A percentile compares a stretch with the other conserved stretches of the same genome.
Evolutionary conservation across 345 rosid genomes (phyloP).

Genomic region (Salix arbutifolia): DNA sequence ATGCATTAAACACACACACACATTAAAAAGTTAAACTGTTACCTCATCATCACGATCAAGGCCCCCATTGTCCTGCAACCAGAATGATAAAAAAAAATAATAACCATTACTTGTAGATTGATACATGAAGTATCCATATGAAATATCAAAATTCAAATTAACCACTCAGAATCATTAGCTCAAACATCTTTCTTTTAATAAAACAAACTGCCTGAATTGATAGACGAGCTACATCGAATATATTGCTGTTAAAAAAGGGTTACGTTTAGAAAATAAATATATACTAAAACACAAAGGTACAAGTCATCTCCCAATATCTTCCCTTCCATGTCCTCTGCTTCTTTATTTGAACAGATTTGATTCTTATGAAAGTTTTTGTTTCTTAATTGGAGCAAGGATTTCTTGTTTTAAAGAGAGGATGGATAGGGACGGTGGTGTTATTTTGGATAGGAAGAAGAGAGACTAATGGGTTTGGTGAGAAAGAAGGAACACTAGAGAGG

Average conservation of each 20-base stretch:
- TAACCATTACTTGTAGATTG: background rate
- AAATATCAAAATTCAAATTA: background rate
- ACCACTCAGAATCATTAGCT: background rate
- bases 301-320: background rate
- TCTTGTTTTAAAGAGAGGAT: background rate
- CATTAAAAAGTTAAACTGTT: slow-evolving; percentile 1
- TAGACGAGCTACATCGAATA: background rate
- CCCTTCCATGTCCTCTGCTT: background rate
- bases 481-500: background rate
- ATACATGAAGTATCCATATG: background rate
- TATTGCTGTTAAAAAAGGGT: background rate
- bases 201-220: background rate
- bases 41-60: slow-evolving; percentile 86
- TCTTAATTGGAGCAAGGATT: background rate
- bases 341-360: background rate
- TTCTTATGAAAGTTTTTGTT: background rate
- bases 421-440: background rate
- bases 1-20: background rate
- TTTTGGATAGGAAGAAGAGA: background rate
- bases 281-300: background rate
- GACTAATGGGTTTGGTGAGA: background rate
- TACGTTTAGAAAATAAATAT: background rate
- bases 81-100: slow-evolving; percentile 9
- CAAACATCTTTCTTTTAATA: background rate
- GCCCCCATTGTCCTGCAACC: slow-evolving; percentile 59